Evolutionary conservation across 768 basidiomycete genomes (phyloP), one percentile per base, ranked within the genome.

Genomic region (Boletus reticuloceps): DNA sequence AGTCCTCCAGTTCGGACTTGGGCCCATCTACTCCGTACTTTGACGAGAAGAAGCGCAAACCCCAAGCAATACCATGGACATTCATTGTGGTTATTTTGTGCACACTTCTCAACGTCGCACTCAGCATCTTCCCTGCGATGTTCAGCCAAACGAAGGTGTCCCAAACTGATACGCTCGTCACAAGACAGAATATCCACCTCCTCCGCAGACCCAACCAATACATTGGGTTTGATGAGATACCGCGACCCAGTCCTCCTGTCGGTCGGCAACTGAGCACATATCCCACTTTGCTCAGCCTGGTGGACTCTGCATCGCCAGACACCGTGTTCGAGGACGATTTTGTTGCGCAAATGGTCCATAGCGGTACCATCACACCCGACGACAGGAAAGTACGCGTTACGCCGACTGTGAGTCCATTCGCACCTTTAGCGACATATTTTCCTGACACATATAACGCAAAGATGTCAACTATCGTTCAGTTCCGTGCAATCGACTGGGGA

Each of bases 401-500:
- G 8, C 34, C 29, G 7, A 52, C 58, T 5, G 58, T 58, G 32
- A 51, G 56, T 53, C 20, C 12, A 19, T 34, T 22, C 38, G 1
- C n/a, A 9, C 6, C 17, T n/a, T n/a, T 4, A 17, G 34, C 14
- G 13, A 36, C 2, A 4, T 14, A 14, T 14, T 3, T 14, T 36
- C 34, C 34, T 55, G 43, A 50, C 25, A 5, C 22, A 14, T 13
- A 6, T 6, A 6, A 38, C 22, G 11, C 5, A 42, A 39, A 59
- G 58, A 39, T 60, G 48, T 60, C 58, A 4, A 59, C 58, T 1
- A 47, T 59, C 31, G 11, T 59, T n/a, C 58, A 59, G 44, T 59
- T 59, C 38, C 58, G 58, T 12, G 52, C 58, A 0, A 59, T 59
- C 3, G 58, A 59, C 40, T 59, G 58, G 58, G 58, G 58, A 10